Percentiles rank a stretch among this genome's conserved stretches.
Conservation (phyloP, 2,329 filamentous ascomycete species). For the Herpotrichia juniperi region DNA sequence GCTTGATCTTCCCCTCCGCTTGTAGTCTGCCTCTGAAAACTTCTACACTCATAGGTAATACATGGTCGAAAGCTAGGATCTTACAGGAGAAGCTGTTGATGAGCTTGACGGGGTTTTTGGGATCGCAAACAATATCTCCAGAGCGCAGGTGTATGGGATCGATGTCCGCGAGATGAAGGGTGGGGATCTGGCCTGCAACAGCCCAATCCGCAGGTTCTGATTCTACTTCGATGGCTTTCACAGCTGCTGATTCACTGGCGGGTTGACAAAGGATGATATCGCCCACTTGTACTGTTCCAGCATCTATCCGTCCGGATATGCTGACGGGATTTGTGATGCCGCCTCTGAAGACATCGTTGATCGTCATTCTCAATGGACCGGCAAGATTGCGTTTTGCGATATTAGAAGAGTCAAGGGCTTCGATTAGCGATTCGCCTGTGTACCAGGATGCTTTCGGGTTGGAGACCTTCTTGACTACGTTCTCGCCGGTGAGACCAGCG, state of each 20-base stretch:
- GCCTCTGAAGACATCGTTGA: slow-evolving; percentile 84
- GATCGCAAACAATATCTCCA: slow-evolving; percentile 85
- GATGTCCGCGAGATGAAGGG: slow-evolving; percentile 82
- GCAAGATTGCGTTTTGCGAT: slow-evolving; percentile 68
- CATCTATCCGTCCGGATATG: slow-evolving; percentile 83
- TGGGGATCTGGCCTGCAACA: slow-evolving; percentile 87
- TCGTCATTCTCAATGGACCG: slow-evolving; percentile 83
- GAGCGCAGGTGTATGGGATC: slow-evolving; percentile 78
- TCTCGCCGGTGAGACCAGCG: slow-evolving; percentile 87
- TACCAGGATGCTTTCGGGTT: slow-evolving; percentile 73
- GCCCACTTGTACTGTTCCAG: slow-evolving; percentile 82
- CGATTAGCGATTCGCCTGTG: slow-evolving; percentile 75
- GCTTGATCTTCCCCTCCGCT: slow-evolving; percentile 73
- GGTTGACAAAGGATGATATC: slow-evolving; percentile 82
- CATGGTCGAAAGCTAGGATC: slow-evolving; percentile 84
- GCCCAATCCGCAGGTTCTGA: slow-evolving; percentile 80
- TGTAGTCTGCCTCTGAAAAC: slow-evolving; percentile 86
- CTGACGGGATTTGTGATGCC: slow-evolving; percentile 82
- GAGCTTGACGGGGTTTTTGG: slow-evolving; percentile 70
- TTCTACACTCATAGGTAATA: slow-evolving; percentile 88
- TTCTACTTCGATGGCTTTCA: slow-evolving; percentile 83
- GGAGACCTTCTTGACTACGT: slow-evolving; percentile 69
- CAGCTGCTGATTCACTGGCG: slow-evolving; percentile 76
- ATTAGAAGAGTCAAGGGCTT: slow-evolving; percentile 84
- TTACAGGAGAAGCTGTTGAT: slow-evolving; percentile 80